Conservation (phyloP, 83 land plant species). For the Diphasiastrum complanatum region DNA sequence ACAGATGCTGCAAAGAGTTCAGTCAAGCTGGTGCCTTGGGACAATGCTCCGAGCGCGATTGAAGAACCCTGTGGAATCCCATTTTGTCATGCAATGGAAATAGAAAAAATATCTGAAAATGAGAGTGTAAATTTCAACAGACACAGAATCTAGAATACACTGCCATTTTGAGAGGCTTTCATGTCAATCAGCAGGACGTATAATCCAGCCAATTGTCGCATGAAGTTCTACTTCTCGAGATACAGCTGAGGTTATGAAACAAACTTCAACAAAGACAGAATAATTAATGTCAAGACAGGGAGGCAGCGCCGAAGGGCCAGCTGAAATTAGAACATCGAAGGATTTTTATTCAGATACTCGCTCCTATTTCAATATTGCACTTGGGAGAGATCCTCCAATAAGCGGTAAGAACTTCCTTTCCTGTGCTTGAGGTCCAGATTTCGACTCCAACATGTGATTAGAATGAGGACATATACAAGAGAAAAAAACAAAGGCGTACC, state of each 20-base stretch:
- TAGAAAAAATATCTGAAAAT: neutral
- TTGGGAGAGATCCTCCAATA: neutral
- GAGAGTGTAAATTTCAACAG: no score
- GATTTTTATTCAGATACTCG: neutral
- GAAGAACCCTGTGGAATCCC: conserved; percentile 37
- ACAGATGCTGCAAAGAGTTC: conserved; percentile 39
- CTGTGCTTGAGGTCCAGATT: no score
- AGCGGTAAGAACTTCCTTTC: neutral
- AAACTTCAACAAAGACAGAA: no score
- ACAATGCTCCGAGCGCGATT: conserved; percentile 44
- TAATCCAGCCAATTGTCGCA: neutral
- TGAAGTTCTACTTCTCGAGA: neutral
- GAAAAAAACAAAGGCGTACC: conserved; percentile 24
- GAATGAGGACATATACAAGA: neutral
- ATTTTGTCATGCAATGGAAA: neutral
- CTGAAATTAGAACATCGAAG: neutral
- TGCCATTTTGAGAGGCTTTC: neutral
- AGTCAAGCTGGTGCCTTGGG: conserved; percentile 30
- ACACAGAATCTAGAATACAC: neutral
- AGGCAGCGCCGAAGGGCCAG: neutral
- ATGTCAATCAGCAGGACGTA: neutral
- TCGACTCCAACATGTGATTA: neutral
- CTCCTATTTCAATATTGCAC: neutral
- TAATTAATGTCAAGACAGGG: neutral
- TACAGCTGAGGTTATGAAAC: neutral